These are phyloP conservation scores for Gautieria morchelliformis DNA, from an alignment of 768 basidiomycete species.

Conservation along the genomic window DNA sequence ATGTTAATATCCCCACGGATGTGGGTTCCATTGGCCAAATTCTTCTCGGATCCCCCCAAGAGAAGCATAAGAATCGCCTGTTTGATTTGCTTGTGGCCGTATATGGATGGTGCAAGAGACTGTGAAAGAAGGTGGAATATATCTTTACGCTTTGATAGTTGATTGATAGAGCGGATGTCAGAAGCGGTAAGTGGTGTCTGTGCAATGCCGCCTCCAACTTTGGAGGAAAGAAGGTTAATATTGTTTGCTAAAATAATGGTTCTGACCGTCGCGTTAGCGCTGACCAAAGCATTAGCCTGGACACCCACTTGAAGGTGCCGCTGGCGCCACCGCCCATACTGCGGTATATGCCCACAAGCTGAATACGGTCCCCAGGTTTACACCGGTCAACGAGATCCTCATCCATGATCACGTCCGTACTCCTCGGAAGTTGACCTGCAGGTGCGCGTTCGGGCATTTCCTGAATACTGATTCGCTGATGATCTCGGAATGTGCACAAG, in stretches of 20 bases:
- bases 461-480: conserved; percentile 96
- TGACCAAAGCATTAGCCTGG: conserved; percentile 7
- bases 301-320: conserved; percentile 85
- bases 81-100: conserved; percentile 94
- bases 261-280: conserved; percentile 30
- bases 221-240: conserved; percentile 87
- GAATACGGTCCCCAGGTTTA: conserved; percentile 96
- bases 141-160: conserved; percentile 76
- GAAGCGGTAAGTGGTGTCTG: conserved; percentile 85
- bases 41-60: conserved; percentile 96
- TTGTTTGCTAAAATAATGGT: conserved; percentile 93
- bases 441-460: conserved; percentile 99
- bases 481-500: conserved; percentile 84
- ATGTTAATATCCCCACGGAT: conserved; percentile 99
- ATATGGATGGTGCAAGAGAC: conserved; percentile 96
- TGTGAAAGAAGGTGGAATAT: conserved; percentile 85
- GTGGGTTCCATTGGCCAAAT: conserved; percentile 93
- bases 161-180: conserved; percentile 94
- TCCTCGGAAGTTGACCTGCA: conserved; percentile 91
- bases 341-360: conserved; percentile 90
- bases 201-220: conserved; percentile 90
- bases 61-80: conserved; percentile 86
- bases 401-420: conserved; percentile 91
- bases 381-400: conserved; percentile 96
- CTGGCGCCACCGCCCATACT: conserved; percentile 86